Percentiles rank a stretch among this genome's conserved stretches.
Conservation (phyloP, 768 basidiomycete species). For the Pisolithus albus region DNA sequence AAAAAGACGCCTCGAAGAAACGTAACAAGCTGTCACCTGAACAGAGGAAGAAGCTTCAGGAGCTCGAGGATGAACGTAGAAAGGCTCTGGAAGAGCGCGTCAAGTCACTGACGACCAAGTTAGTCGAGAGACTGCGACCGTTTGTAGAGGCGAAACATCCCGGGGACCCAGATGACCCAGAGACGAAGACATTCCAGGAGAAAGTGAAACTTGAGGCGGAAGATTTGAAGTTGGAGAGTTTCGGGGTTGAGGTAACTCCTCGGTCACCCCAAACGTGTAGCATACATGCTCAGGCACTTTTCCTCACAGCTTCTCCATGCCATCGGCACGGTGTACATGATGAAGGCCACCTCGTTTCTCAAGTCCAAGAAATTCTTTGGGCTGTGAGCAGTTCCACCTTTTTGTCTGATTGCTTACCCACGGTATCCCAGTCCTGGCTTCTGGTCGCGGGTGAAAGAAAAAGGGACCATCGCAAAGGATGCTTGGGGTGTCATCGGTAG, state of each 20-base stretch:
- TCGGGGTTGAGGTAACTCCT: conserved; percentile 80
- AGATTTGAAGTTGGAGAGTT: conserved; percentile 94
- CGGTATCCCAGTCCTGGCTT: conserved; percentile 62
- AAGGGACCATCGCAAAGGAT: conserved; percentile 88
- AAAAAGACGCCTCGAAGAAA: conserved; percentile 29
- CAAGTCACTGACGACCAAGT: conserved; percentile 64
- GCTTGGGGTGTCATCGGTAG: conserved; percentile 95
- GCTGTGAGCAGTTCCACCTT: conserved; percentile 48
- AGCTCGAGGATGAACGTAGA: conserved; percentile 73
- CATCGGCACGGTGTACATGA: conserved; percentile 87
- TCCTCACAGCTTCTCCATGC: conserved; percentile 68
- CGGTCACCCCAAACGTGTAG: not conserved
- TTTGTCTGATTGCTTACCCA: conserved; percentile 7
- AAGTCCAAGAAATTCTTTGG: conserved; percentile 90
- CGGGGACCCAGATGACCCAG: conserved; percentile 72
- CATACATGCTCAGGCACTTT: conserved; percentile 1
- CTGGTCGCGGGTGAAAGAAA: conserved; percentile 91
- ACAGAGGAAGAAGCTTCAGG: conserved; percentile 77
- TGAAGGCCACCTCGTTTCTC: conserved; percentile 86
- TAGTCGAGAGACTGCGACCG: conserved; percentile 79
- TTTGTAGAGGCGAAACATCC: conserved; percentile 88
- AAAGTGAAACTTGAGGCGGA: conserved; percentile 81
- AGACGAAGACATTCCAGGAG: conserved; percentile 72
- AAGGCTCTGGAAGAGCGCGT: conserved; percentile 78
- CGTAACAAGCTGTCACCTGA: conserved; percentile 63